These are phyloP conservation scores for Salix viminalis DNA, from an alignment of 345 rosid species.

Conservation along the genomic window DNA sequence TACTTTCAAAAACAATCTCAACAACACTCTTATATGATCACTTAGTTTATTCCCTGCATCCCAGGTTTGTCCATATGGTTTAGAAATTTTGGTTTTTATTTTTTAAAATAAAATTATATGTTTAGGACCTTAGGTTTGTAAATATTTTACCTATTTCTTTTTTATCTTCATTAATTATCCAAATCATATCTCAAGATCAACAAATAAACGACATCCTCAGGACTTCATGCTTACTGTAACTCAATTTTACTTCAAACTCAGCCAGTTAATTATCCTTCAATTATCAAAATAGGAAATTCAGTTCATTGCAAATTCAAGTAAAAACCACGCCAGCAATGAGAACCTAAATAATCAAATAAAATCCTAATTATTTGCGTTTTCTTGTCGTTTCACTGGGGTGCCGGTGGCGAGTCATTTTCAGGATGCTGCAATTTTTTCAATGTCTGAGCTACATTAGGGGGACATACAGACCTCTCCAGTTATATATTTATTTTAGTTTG, in stretches of 20 bases:
- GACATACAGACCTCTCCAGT: not conserved
- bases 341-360: too few relatives aligned
- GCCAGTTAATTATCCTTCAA: not conserved
- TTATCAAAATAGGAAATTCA: not conserved
- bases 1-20: too few relatives aligned
- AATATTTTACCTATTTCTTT: not conserved
- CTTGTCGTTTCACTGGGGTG: not conserved
- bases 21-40: too few relatives aligned
- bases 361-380: too few relatives aligned
- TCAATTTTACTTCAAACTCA: not conserved
- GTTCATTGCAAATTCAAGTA: not conserved
- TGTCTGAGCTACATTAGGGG: not conserved
- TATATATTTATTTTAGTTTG: too few relatives aligned
- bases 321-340: too few relatives aligned
- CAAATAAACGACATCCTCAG: not conserved
- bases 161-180: not conserved
- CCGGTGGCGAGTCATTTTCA: not conserved
- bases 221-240: too few relatives aligned
- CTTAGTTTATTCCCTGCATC: not conserved
- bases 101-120: too few relatives aligned
- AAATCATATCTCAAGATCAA: not conserved
- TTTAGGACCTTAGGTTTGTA: too few relatives aligned
- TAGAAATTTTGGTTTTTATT: not conserved
- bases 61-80: not conserved
- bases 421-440: not conserved